Evolutionary conservation across 805 yeast species (phyloP).

Genomic region (Candida sonorensis): DNA sequence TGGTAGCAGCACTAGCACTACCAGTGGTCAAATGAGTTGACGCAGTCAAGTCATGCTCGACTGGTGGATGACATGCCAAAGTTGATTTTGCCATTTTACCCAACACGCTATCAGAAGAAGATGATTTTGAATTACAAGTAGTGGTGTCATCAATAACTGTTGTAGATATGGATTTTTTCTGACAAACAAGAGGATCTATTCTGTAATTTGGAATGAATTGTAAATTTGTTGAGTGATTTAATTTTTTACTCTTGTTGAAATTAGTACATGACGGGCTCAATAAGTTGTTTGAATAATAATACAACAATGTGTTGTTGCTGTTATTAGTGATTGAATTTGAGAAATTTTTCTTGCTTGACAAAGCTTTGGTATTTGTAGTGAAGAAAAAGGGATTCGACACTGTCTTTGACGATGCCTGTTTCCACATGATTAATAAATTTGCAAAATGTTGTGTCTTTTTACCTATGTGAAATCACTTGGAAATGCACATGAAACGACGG

Average conservation of each 20-base stretch:
- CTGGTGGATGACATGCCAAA: slow-evolving; percentile 36
- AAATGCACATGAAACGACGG: background rate
- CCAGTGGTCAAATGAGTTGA: no score
- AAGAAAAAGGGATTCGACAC: slow-evolving; percentile 1
- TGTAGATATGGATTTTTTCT: no score
- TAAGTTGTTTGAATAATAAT: slow-evolving; percentile 19
- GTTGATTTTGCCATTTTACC: slow-evolving; percentile 38
- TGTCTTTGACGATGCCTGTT: background rate
- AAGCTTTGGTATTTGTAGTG: background rate
- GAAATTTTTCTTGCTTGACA: no score
- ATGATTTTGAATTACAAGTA: background rate
- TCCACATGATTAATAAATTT: slow-evolving; percentile 36
- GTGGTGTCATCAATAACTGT: slow-evolving; percentile 1
- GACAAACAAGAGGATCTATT: no score
- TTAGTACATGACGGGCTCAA: slow-evolving; percentile 6
- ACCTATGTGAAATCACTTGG: no score
- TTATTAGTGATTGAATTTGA: no score
- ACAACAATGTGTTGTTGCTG: slow-evolving; percentile 3
- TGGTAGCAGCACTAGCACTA: no score
- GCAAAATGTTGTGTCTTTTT: no score
- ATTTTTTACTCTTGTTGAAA: slow-evolving; percentile 2
- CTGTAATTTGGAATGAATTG: slow-evolving; percentile 25
- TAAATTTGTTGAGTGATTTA: slow-evolving; percentile 1
- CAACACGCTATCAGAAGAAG: slow-evolving; percentile 13
- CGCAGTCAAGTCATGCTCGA: no score